Evolutionary conservation across 2,329 filamentous ascomycete genomes (phyloP), one percentile per base, ranked within the genome.

Genomic region (Claviceps sp.): DNA sequence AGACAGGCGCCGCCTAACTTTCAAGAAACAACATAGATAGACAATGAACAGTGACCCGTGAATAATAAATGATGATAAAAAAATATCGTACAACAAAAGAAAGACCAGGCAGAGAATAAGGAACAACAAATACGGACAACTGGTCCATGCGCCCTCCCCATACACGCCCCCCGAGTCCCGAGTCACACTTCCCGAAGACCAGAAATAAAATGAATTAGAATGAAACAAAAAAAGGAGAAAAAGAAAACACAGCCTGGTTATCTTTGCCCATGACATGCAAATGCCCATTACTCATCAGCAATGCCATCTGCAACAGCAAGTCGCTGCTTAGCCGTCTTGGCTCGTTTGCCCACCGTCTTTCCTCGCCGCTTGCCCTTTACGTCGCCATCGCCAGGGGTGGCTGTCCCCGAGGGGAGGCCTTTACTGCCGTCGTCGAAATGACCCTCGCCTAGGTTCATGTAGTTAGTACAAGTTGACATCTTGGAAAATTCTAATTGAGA

Each of bases 401-500:
- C 89, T 0, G 89, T 83, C 38, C 90, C 93, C 2, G 87, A 94
- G 24, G 67, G 66, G 48, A 62, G 63, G 4, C 61, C 82, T 50
- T 95, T 93, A 59, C 84, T 85, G 60, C 76, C 78, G 65, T 95
- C 89, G 60, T 97, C 91, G 69, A 98, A 98, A 66, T 95, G 83
- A 54, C 93, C 93, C 76, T 98, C 93, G 62, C 91, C 91, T 97
- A 11, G 1, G 11, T 34, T 4, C 30, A 11, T 34, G 9, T 34
- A 9, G 30, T 34, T 11, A 34, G 30, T 11, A 34, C 11, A 34
- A 11, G 9, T 34, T 34, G 3, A 34, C 30, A 11, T 34, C 9
- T 34, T 34, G 30, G 11, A 11, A 4, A 34, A 4, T 11, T 34
- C 8, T 3, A 30, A 2, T 2, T 30, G 8, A 8, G 13, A 24